These are phyloP conservation scores for Pseudoturritis turrita DNA, from an alignment of 345 rosid genomes.

Conservation along the genomic window DNA sequence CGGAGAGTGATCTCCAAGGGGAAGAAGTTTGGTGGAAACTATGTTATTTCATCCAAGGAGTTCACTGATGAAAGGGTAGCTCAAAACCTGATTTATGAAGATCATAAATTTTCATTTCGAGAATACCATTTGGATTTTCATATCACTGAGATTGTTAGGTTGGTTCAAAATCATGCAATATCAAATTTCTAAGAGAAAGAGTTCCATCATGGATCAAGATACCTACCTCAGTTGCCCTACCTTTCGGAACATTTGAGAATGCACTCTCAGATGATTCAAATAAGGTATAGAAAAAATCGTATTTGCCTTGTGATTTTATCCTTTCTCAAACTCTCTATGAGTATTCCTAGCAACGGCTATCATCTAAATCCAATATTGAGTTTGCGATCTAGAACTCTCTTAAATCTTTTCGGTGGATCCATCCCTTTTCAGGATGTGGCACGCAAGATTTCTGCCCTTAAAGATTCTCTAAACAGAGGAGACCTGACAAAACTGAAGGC, in stretches of 20 bases:
- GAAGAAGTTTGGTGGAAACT: conserved; percentile 70
- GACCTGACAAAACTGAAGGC: conserved; percentile 44
- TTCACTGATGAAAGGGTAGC: conserved; percentile 74
- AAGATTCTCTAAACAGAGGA: conserved; percentile 39
- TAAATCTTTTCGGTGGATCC: not conserved
- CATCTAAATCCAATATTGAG: not conserved
- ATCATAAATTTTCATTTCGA: not conserved
- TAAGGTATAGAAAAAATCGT: conserved; percentile 43
- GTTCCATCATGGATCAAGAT: conserved; percentile 91
- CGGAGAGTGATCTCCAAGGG: conserved; percentile 54
- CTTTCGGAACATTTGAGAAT: conserved; percentile 87
- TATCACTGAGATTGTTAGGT: conserved; percentile 43
- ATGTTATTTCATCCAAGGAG: conserved; percentile 79
- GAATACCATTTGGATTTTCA: not conserved
- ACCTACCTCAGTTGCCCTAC: conserved; percentile 90
- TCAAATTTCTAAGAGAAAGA: conserved; percentile 66
- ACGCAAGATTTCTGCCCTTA: conserved; percentile 30
- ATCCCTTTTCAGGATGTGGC: conserved; percentile 39
- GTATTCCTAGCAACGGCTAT: not conserved
- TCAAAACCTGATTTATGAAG: not conserved
- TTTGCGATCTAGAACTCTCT: not conserved
- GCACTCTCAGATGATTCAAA: conserved; percentile 63
- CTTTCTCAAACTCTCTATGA: not conserved
- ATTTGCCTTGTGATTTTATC: not conserved
- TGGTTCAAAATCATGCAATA: conserved; percentile 96